Percentiles rank a stretch among this genome's conserved stretches.
These are phyloP conservation scores for Lactuca saligna DNA, from an alignment of 129 eudicot species.

Conservation along the genomic window DNA sequence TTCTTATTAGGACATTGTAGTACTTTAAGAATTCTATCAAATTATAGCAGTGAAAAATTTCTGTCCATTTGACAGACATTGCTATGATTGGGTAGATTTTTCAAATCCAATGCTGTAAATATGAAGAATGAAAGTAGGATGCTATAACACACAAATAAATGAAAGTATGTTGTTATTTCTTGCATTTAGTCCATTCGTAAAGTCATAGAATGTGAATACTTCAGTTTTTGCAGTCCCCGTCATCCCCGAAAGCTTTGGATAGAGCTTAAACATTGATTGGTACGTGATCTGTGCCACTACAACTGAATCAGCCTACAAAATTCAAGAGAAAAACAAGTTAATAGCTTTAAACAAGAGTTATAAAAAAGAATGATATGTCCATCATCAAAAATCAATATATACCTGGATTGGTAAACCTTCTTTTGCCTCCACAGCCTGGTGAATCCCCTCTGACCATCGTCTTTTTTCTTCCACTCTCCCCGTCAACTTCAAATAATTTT, in stretches of 20 bases:
- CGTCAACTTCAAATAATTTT: slow-evolving; percentile 70
- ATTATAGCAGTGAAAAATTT: too few species aligned
- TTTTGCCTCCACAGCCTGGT: slow-evolving; percentile 99
- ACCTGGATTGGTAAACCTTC: slow-evolving; percentile 94
- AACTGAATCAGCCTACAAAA: slow-evolving; percentile 76
- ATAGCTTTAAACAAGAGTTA: not conserved
- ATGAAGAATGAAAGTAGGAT: too few species aligned
- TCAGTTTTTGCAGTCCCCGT: slow-evolving; percentile 99
- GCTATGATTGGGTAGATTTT: too few species aligned
- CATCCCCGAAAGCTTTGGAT: slow-evolving; percentile 99
- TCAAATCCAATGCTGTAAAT: too few species aligned
- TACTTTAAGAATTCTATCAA: too few species aligned
- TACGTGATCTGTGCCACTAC: slow-evolving; percentile 96
- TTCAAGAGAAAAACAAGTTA: slow-evolving; percentile 7
- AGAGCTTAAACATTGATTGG: slow-evolving; percentile 94
- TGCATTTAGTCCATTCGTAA: too few species aligned
- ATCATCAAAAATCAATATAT: slow-evolving; percentile 3
- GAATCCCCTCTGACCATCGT: slow-evolving; percentile 98
- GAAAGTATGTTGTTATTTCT: not conserved
- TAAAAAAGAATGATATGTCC: not conserved
- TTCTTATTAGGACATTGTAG: too few species aligned
- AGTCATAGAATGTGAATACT: slow-evolving; percentile 39
- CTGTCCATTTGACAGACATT: too few species aligned
- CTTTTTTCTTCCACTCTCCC: slow-evolving; percentile 98
- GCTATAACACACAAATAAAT: too few species aligned